A percentile compares a stretch with the other conserved stretches of the same genome.
Evolutionary conservation across 2,329 filamentous ascomycete species (phyloP).

Genomic region (Aspergillus japonicus): DNA sequence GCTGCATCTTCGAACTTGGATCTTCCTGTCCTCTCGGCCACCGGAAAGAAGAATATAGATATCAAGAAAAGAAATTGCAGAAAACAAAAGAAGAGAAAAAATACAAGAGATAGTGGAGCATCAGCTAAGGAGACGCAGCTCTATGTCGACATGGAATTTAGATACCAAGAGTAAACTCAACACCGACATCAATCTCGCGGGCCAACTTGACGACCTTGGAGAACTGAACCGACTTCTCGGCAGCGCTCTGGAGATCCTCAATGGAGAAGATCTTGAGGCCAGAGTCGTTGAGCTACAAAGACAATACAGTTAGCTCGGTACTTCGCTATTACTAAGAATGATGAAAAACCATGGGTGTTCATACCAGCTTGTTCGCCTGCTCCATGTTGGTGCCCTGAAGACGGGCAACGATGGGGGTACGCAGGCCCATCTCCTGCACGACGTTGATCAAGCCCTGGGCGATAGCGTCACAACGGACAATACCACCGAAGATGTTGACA

Average conservation of each 20-base stretch:
- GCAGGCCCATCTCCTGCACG: slow-evolving; percentile 89
- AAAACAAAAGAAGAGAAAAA: background rate
- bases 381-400: slow-evolving; percentile 99
- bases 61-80: slow-evolving; percentile 5
- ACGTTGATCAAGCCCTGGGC: slow-evolving; percentile 94
- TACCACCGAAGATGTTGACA: slow-evolving; percentile 99
- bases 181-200: slow-evolving; percentile 93
- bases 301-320: slow-evolving; percentile 7
- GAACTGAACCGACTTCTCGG: slow-evolving; percentile 97
- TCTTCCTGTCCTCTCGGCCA: background rate
- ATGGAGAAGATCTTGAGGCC: slow-evolving; percentile 99
- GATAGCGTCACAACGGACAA: slow-evolving; percentile 96
- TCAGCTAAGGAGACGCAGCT: slow-evolving; percentile 6
- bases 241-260: slow-evolving; percentile 93
- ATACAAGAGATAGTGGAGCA: slow-evolving; percentile 11
- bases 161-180: slow-evolving; percentile 93
- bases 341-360: slow-evolving; percentile 34
- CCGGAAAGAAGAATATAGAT: background rate
- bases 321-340: background rate
- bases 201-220: slow-evolving; percentile 99
- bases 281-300: slow-evolving; percentile 77
- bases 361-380: slow-evolving; percentile 74
- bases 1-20: background rate
- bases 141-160: slow-evolving; percentile 48
- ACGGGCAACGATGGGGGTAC: slow-evolving; percentile 94